Evolutionary conservation across 257 asterid species (phyloP), one percentile per base, ranked within the genome.

Genomic region (Vinca minor): DNA sequence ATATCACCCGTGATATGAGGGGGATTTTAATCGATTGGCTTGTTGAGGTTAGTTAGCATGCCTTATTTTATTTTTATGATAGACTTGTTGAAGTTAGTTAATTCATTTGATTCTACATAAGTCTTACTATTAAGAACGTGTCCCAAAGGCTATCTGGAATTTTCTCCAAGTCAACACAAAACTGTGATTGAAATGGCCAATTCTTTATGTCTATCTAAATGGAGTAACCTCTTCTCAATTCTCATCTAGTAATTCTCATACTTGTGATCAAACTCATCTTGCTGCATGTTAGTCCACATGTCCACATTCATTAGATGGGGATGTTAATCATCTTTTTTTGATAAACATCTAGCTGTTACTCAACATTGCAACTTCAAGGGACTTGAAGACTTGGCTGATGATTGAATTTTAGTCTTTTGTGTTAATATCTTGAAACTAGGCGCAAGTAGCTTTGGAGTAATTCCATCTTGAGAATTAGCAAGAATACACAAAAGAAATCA

Each of bases 21-120:
- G 79, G 87, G 44, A 89, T 93, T 69, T 84, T 93, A 75, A 76
- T 93, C 55, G 98, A 93, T 74, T 93, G 98, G 98, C 97, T 93
- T 71, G 98, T 93, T 42, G 96, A 87, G 97, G 98, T 93, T 79
- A 64, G 94, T 76, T 55, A 47, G 53, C 21, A 18, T 35, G 32
- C 42, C 8, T 38, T 38, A 4, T 38, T 8, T 38, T 38, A 3
- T 38, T 38, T 8, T 38, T 8, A 38, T 55, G 97, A 93, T 74
- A 89, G 98, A 97, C 96, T 93, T 71, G 98, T 93, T 46, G 96
- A 87, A 96, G 98, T 93, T 79, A 64, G 91, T 76, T 59, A 50
- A 57, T 66, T 23, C 41, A 25, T 31, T 23, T 25, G 6, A 0
- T 26, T 17, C 45, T 4, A 17, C 36, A 26, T 4, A 2, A 60